Evolutionary conservation across 164 flowering plant genomes (phyloP).

Genomic region (Tetrastigma voinierianum): DNA sequence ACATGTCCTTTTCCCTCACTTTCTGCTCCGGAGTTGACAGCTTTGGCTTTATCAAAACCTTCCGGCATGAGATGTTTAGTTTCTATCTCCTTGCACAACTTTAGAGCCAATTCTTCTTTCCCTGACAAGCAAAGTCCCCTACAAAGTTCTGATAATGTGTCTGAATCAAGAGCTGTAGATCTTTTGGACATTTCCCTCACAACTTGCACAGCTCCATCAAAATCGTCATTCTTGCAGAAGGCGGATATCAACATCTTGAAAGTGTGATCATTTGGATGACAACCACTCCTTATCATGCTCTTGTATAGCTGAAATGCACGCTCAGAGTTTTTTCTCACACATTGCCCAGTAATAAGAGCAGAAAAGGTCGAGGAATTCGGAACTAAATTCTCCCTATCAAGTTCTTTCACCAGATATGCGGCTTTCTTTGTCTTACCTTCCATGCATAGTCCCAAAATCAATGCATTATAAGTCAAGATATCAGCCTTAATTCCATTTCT

Average conservation of each 20-base stretch:
- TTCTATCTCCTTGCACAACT: slow-evolving; percentile 43
- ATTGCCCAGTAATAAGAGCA: slow-evolving; percentile 80
- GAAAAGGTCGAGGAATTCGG: slow-evolving; percentile 83
- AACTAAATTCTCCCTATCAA: slow-evolving; percentile 53
- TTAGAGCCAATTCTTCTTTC: slow-evolving; percentile 38
- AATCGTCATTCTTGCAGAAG: slow-evolving; percentile 65
- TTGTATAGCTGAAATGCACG: slow-evolving; percentile 67
- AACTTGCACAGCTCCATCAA: slow-evolving; percentile 63
- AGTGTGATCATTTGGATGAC: slow-evolving; percentile 53
- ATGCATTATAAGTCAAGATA: slow-evolving; percentile 77
- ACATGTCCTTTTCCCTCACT: background rate
- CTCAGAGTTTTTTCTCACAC: slow-evolving; percentile 61
- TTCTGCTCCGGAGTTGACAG: slow-evolving; percentile 1
- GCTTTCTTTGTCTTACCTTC: slow-evolving; percentile 90
- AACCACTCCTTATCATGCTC: slow-evolving; percentile 75
- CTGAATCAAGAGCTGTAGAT: slow-evolving; percentile 41
- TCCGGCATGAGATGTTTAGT: slow-evolving; percentile 39
- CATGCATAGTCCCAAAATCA: slow-evolving; percentile 76
- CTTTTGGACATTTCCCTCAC: slow-evolving; percentile 63
- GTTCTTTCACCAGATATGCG: slow-evolving; percentile 64
- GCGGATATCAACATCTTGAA: slow-evolving; percentile 53
- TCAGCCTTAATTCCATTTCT: slow-evolving; percentile 53
- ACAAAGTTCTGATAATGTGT: slow-evolving; percentile 35
- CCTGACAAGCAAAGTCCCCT: slow-evolving; percentile 47
- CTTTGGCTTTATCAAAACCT: slow-evolving; percentile 25